Percentiles rank a stretch among this genome's conserved stretches.
phyloP scores from a whole-genome alignment of 768 basidiomycete genomes.

The Lyophyllum shimeji region DNA sequence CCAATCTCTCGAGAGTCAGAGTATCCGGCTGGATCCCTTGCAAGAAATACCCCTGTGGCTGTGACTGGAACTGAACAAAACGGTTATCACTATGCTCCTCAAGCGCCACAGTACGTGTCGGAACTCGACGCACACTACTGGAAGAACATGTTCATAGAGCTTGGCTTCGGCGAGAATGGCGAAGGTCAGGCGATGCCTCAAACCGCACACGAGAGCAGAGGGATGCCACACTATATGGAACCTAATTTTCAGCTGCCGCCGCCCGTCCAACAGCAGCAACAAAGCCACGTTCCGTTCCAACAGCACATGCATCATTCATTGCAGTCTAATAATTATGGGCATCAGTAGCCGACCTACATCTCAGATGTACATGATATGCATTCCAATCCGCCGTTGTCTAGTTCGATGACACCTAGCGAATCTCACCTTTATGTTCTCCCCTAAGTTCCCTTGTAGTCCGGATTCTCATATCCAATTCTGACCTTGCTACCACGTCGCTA shows the following conservation, averaged over 20 bases:
- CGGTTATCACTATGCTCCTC: slow-evolving; percentile 31
- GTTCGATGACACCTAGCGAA: too few relatives aligned
- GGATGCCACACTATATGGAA: slow-evolving; percentile 27
- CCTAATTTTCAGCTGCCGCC: slow-evolving; percentile 21
- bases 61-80: slow-evolving; percentile 16
- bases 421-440: too few relatives aligned
- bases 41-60: slow-evolving; percentile 8
- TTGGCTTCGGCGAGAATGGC: slow-evolving; percentile 59
- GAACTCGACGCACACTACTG: slow-evolving; percentile 72
- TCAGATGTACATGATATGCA: neutral
- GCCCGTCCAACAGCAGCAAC: slow-evolving; percentile 23
- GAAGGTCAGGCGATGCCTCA: slow-evolving; percentile 28
- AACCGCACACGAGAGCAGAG: slow-evolving; percentile 18
- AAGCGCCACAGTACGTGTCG: slow-evolving; percentile 42
- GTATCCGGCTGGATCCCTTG: slow-evolving; percentile 13
- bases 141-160: slow-evolving; percentile 73
- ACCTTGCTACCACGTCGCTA: too few relatives aligned
- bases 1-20: slow-evolving; percentile 19
- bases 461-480: too few relatives aligned
- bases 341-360: slow-evolving; percentile 16
- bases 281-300: slow-evolving; percentile 28
- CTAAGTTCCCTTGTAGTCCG: too few relatives aligned
- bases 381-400: neutral
- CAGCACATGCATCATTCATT: slow-evolving; percentile 25
- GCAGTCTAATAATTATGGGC: slow-evolving; percentile 28